A percentile compares a stretch with the other conserved stretches of the same genome.
phyloP scores from a whole-genome alignment of 768 basidiomycete genomes.

The Leccinum subgranulosum region DNA sequence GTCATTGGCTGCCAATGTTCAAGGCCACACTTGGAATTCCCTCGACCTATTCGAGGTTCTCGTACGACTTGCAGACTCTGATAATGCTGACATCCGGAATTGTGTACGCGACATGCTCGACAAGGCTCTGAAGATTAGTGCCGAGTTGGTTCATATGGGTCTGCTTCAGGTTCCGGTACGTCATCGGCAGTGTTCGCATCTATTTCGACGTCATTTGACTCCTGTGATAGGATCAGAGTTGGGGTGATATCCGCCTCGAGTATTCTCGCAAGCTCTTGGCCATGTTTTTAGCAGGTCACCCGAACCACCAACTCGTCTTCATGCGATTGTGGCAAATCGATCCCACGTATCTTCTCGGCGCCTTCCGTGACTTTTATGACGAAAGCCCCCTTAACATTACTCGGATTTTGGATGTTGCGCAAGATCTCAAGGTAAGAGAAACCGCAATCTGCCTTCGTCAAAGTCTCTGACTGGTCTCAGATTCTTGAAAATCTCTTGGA shows the following conservation, averaged over 20 bases:
- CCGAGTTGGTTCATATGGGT: constrained; percentile 93
- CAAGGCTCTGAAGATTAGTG: constrained; percentile 88
- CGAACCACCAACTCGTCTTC: constrained; percentile 95
- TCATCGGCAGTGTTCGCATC: constrained; percentile 33
- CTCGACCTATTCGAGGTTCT: constrained; percentile 86
- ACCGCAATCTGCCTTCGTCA: background rate
- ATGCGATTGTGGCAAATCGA: constrained; percentile 95
- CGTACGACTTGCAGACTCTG: constrained; percentile 73
- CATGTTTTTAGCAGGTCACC: constrained; percentile 90
- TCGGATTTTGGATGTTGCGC: constrained; percentile 90
- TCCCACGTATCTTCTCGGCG: constrained; percentile 79
- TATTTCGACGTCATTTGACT: background rate
- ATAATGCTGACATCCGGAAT: constrained; percentile 64
- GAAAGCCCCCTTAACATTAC: constrained; percentile 93
- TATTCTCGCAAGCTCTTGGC: constrained; percentile 81
- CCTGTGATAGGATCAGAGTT: constrained; percentile 59
- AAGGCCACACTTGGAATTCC: constrained; percentile 93
- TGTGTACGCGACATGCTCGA: constrained; percentile 91
- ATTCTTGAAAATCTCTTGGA: constrained; percentile 92
- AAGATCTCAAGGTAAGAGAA: constrained; percentile 79
- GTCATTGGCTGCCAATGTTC: constrained; percentile 83
- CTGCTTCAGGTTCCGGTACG: constrained; percentile 86
- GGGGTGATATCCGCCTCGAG: constrained; percentile 86
- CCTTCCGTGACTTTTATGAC: constrained; percentile 89
- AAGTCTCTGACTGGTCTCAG: constrained; percentile 35